Evolutionary conservation across 2,329 filamentous ascomycete species (phyloP).

Genomic region (Calonectria fujianensis): DNA sequence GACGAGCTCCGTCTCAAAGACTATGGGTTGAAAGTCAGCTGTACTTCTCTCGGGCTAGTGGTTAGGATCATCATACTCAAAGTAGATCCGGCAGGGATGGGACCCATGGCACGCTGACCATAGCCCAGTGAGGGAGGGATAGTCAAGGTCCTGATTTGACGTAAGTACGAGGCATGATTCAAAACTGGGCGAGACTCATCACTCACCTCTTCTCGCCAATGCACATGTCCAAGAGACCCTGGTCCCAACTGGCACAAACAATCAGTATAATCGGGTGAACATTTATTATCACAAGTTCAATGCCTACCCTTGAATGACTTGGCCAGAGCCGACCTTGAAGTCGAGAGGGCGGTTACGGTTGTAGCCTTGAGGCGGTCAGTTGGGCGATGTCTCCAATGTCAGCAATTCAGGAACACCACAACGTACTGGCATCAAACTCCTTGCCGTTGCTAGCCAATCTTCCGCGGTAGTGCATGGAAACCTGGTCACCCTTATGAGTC

Average conservation of each 20-base stretch:
- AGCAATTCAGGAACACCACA: slow-evolving; percentile 22
- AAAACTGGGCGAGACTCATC: slow-evolving; percentile 23
- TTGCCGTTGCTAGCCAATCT: slow-evolving; percentile 83
- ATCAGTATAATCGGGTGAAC: slow-evolving; percentile 46
- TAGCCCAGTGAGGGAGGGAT: slow-evolving; percentile 93
- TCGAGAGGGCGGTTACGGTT: slow-evolving; percentile 84
- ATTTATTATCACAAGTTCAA: slow-evolving; percentile 34
- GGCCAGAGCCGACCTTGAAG: slow-evolving; percentile 86
- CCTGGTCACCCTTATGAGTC: slow-evolving; percentile 83
- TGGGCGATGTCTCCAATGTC: not conserved
- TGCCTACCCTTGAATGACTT: slow-evolving; percentile 90
- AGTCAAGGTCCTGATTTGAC: slow-evolving; percentile 79
- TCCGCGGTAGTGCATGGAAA: slow-evolving; percentile 92
- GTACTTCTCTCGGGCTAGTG: slow-evolving; percentile 44
- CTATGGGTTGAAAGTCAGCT: slow-evolving; percentile 60
- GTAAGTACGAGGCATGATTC: slow-evolving; percentile 37
- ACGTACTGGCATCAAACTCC: slow-evolving; percentile 86
- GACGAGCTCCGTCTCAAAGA: slow-evolving; percentile 95
- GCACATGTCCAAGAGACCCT: slow-evolving; percentile 94
- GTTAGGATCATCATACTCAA: slow-evolving; percentile 72
- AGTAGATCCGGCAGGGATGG: slow-evolving; percentile 88
- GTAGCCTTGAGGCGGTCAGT: slow-evolving; percentile 71
- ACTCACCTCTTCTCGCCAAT: slow-evolving; percentile 88
- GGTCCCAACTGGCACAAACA: slow-evolving; percentile 81
- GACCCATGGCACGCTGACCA: slow-evolving; percentile 83